Base-by-base conservation (phyloP, 148 eudicot genomes). In the Diospyros kaki region DNA sequence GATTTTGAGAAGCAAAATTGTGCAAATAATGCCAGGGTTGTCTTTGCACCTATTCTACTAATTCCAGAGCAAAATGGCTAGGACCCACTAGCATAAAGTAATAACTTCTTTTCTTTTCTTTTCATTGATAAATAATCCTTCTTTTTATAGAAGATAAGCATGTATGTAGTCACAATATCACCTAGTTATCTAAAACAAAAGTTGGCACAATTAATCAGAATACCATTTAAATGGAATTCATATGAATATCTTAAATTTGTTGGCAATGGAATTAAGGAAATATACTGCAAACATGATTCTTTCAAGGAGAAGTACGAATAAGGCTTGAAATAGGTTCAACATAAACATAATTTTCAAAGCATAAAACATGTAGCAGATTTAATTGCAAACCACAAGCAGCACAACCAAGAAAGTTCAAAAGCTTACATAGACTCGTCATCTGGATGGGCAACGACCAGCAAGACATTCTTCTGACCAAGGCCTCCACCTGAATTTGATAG, bases 341-440 rank as follows among this genome's bases (percentile, higher is more conserved):
- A 41, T 9, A 55, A 28, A 54, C 38, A 8, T 44, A 7, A 55
- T 5, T 42, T 53, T 55, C 45, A 69, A 41, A 14, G 73, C 51
- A 17, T 8, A 55, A 9, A 41, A 8, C 8, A 55, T 13, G 39
- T 55, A 17, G 73, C 48, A 14, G 38, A 55, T 4, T 58, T 3
- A 38, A 2, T 10, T 39, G n/a, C 38, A 73, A 39, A 14, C 41
- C 9, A 3, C 17, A 28, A 44, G 2, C 3, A 39, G 6, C 6
- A 60, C 5, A 38, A 50, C 17, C 5, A 75, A 8, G 1, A 9
- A 52, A 9, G 43, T 6, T 43, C 54, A 12, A 38, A 71, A 63
- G 75, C 96, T 75, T 82, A 95, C 97, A 95, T 92, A 71, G 97
- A 90, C 80, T 95, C 99, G 50, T 95, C 99, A 85, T 95, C 99